Percentiles rank a stretch among this genome's conserved stretches.
Conservation (phyloP, 345 rosid genomes). For the Acer negundo region DNA sequence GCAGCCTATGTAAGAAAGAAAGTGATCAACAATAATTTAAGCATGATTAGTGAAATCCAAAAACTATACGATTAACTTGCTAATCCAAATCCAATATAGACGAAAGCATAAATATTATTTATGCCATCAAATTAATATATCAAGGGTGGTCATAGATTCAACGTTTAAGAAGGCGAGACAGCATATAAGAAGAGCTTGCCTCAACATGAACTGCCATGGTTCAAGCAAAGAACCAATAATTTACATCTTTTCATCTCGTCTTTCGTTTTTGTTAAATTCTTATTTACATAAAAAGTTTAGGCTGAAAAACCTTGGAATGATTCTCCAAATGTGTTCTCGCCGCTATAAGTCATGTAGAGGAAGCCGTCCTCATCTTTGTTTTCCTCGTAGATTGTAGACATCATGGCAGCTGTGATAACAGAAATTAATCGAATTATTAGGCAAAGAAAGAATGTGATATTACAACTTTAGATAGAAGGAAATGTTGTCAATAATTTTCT, state of each 20-base stretch:
- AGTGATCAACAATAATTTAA: neutral
- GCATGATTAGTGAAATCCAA: neutral
- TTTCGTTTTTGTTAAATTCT: neutral
- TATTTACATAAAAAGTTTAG: slow-evolving; percentile 7
- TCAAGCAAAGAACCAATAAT: slow-evolving; percentile 18
- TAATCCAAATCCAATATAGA: neutral
- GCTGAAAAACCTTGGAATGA: slow-evolving; percentile 14
- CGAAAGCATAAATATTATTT: slow-evolving; percentile 10
- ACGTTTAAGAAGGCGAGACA: neutral
- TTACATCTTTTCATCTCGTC: slow-evolving; percentile 17
- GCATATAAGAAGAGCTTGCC: slow-evolving; percentile 4
- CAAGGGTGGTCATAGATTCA: neutral
- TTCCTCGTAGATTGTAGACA: slow-evolving; percentile 67
- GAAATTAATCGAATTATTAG: neutral
- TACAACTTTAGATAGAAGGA: neutral
- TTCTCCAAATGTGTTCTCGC: slow-evolving; percentile 65
- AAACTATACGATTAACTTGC: neutral
- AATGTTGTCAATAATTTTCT: slow-evolving; percentile 1
- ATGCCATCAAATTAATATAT: slow-evolving; percentile 10
- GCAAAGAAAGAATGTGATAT: neutral
- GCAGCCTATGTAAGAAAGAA: neutral
- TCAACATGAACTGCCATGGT: slow-evolving; percentile 7
- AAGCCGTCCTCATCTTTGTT: slow-evolving; percentile 72
- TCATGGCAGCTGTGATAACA: slow-evolving; percentile 55
- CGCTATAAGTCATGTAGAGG: slow-evolving; percentile 72